Evolutionary conservation across 164 flowering plant genomes (phyloP).

Genomic region (Aristolochia fimbriata): DNA sequence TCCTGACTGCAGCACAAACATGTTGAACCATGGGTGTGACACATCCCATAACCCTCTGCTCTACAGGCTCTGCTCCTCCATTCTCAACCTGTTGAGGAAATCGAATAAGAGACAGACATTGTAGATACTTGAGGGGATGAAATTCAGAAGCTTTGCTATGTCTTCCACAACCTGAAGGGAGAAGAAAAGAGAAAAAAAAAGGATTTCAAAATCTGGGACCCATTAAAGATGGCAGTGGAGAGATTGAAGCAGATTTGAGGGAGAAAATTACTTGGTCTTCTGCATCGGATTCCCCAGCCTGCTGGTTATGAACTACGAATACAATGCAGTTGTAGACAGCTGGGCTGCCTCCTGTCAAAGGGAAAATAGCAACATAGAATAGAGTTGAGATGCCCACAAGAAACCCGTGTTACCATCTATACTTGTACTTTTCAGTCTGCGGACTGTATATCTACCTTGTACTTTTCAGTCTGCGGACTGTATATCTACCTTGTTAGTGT

Average conservation of each 20-base stretch:
- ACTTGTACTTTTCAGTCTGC: no score
- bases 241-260: not conserved
- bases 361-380: no score
- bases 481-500: no score
- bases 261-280: conserved; percentile 14
- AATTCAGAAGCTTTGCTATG: conserved; percentile 18
- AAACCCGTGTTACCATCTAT: no score
- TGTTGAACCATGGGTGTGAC: conserved; percentile 42
- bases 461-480: no score
- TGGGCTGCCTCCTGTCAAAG: conserved; percentile 11
- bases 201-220: not conserved
- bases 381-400: no score
- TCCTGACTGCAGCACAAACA: conserved; percentile 28
- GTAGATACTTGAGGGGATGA: conserved; percentile 12
- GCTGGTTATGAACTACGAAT: conserved; percentile 24
- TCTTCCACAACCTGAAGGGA: conserved; percentile 14
- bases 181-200: not conserved
- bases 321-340: conserved; percentile 23
- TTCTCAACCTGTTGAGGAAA: conserved; percentile 28
- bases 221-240: not conserved
- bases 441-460: no score
- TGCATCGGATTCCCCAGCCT: conserved; percentile 10
- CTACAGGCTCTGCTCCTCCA: conserved; percentile 22
- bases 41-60: conserved; percentile 34
- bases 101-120: conserved; percentile 27